phyloP scores from a whole-genome alignment of 768 basidiomycete species.

The Pleurotus citrinopileatus region DNA sequence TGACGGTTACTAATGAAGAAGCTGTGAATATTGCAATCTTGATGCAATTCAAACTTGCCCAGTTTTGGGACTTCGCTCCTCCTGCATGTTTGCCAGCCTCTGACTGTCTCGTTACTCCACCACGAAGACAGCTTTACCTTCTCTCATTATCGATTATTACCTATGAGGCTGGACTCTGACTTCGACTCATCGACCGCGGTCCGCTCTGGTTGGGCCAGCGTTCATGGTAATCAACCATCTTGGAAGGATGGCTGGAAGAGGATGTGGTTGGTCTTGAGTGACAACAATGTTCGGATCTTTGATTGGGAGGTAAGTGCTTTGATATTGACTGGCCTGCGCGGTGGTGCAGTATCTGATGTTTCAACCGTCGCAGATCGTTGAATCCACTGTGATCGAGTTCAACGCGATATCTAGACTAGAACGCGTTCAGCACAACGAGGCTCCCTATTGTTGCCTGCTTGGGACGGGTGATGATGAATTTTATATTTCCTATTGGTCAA shows the following conservation, averaged over 20 bases:
- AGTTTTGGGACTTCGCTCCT: no score
- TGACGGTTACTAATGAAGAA: background rate
- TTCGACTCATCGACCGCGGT: background rate
- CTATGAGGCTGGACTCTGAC: background rate
- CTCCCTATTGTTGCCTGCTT: constrained; percentile 1
- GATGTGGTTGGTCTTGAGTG: constrained; percentile 1
- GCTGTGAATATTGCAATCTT: no score
- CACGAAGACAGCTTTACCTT: no score
- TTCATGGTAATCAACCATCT: background rate
- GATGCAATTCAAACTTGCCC: no score
- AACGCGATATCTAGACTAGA: background rate
- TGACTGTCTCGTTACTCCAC: no score
- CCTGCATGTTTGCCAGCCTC: background rate
- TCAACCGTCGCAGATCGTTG: background rate
- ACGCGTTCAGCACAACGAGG: background rate
- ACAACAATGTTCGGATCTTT: background rate
- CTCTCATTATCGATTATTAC: no score
- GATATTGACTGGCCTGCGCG: no score
- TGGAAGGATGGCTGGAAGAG: background rate
- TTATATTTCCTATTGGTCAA: constrained; percentile 6
- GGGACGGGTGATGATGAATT: background rate
- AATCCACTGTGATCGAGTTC: background rate
- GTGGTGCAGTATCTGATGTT: no score
- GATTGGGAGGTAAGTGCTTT: constrained; percentile 2
- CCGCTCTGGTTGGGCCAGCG: constrained; percentile 4